Percentiles rank a stretch among this genome's conserved stretches.
These are phyloP conservation scores for Aureobasidium mangrovei DNA, from an alignment of 2,329 filamentous ascomycete species.

Conservation along the genomic window DNA sequence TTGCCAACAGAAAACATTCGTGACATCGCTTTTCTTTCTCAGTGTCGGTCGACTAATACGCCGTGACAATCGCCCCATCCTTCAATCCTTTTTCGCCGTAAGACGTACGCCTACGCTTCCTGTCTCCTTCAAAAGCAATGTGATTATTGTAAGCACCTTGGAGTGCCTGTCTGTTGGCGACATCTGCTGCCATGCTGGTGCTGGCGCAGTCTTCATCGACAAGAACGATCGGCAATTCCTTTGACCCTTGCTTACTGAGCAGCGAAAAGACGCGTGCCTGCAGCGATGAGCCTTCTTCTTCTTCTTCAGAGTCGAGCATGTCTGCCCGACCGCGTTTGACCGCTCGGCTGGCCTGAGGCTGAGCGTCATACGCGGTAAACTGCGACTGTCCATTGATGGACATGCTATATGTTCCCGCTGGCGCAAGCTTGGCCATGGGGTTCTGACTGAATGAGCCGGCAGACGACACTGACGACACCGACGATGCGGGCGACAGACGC, in stretches of 20 bases:
- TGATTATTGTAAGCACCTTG: neutral
- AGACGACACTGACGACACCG: conserved; percentile 46
- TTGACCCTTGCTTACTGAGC: neutral
- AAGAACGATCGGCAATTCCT: conserved; percentile 1
- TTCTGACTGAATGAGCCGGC: conserved; percentile 21
- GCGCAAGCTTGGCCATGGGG: neutral
- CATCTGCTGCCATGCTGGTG: conserved; percentile 7
- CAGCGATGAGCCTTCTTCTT: neutral
- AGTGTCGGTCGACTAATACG: neutral
- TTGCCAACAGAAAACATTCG: neutral
- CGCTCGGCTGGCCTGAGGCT: conserved; percentile 14
- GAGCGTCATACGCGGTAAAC: conserved; percentile 12
- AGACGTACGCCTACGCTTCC: neutral
- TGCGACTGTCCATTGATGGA: neutral
- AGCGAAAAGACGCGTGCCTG: neutral
- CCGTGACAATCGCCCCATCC: neutral
- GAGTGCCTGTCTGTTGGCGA: neutral
- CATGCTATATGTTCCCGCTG: neutral
- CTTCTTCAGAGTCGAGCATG: neutral
- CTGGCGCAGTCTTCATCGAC: conserved; percentile 10
- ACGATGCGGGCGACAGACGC: conserved; percentile 46
- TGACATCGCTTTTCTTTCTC: neutral
- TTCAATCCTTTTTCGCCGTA: neutral
- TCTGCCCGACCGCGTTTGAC: conserved; percentile 4
- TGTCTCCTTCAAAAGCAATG: neutral